These are phyloP conservation scores for Cyberlindnera xylosilytica DNA, from an alignment of 805 yeast species.

Conservation along the genomic window DNA sequence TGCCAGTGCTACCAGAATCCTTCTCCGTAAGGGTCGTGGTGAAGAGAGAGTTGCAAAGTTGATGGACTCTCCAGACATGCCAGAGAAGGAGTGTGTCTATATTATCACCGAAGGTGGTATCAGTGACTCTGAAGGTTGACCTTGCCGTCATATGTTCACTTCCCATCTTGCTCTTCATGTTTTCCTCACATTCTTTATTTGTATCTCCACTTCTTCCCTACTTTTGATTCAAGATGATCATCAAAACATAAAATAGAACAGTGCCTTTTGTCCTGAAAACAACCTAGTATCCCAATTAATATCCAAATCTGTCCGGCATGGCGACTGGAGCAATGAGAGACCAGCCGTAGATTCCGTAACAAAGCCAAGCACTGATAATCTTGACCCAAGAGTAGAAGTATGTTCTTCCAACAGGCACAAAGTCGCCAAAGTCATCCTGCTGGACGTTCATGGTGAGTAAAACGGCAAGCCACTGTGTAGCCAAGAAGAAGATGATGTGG, in stretches of 20 bases:
- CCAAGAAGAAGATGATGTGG: conserved; percentile 88
- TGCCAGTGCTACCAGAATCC: conserved; percentile 73
- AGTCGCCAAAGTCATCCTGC: conserved; percentile 79
- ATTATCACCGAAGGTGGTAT: conserved; percentile 68
- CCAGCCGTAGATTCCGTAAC: conserved; percentile 86
- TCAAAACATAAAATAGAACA: no score
- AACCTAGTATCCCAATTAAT: neutral
- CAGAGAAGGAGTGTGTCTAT: conserved; percentile 75
- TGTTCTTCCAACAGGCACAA: conserved; percentile 95
- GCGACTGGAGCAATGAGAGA: conserved; percentile 85
- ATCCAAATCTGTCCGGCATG: conserved; percentile 81
- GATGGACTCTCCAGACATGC: conserved; percentile 80
- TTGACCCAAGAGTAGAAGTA: conserved; percentile 95
- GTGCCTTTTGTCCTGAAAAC: no score
- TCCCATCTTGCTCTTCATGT: no score
- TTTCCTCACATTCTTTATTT: no score
- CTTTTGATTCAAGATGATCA: no score
- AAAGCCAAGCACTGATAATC: conserved; percentile 87
- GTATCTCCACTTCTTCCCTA: no score
- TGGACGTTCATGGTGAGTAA: conserved; percentile 88
- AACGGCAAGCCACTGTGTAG: conserved; percentile 96
- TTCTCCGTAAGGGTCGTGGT: conserved; percentile 70
- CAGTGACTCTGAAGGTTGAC: conserved; percentile 41
- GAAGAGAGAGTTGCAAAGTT: conserved; percentile 79
- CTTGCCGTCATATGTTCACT: no score